Evolutionary conservation across 306 rosid species (phyloP).

Genomic region (Dalbergia oliveri): DNA sequence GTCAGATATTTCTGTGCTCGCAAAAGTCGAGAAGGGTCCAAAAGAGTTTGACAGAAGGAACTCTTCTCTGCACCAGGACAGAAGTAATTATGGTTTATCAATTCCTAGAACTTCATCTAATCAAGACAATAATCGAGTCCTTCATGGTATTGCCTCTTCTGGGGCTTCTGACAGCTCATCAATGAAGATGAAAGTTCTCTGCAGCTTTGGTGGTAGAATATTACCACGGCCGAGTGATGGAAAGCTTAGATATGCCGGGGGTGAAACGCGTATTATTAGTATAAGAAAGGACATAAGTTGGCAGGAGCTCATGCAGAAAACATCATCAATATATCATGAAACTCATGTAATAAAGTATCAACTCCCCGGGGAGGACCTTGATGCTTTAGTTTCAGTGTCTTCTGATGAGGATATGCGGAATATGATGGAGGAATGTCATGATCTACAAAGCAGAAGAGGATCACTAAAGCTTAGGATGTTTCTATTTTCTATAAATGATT

Average conservation of each 20-base stretch:
- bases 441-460: slow-evolving; percentile 61
- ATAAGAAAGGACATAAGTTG: slow-evolving; percentile 73
- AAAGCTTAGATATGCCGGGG: slow-evolving; percentile 89
- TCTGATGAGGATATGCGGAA: slow-evolving; percentile 88
- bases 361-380: slow-evolving; percentile 97
- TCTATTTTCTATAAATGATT: slow-evolving; percentile 70
- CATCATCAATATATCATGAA: slow-evolving; percentile 61
- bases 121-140: slow-evolving; percentile 61
- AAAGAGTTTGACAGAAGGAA: slow-evolving; percentile 66
- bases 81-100: slow-evolving; percentile 64
- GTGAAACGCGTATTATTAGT: slow-evolving; percentile 81
- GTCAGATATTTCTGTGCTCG: slow-evolving; percentile 58
- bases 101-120: slow-evolving; percentile 67
- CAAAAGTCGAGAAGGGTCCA: slow-evolving; percentile 65
- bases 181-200: slow-evolving; percentile 76
- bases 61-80: slow-evolving; percentile 60
- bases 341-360: slow-evolving; percentile 76
- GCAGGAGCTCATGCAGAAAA: slow-evolving; percentile 77
- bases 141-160: slow-evolving; percentile 61
- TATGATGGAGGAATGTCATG: slow-evolving; percentile 89
- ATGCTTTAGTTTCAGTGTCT: slow-evolving; percentile 88
- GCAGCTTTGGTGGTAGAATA: slow-evolving; percentile 86
- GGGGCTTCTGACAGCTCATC: slow-evolving; percentile 61
- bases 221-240: slow-evolving; percentile 89
- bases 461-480: slow-evolving; percentile 78